Percentiles rank a stretch among this genome's conserved stretches.
phyloP scores from a whole-genome alignment of 768 basidiomycete species.

The Asterophora parasitica region DNA sequence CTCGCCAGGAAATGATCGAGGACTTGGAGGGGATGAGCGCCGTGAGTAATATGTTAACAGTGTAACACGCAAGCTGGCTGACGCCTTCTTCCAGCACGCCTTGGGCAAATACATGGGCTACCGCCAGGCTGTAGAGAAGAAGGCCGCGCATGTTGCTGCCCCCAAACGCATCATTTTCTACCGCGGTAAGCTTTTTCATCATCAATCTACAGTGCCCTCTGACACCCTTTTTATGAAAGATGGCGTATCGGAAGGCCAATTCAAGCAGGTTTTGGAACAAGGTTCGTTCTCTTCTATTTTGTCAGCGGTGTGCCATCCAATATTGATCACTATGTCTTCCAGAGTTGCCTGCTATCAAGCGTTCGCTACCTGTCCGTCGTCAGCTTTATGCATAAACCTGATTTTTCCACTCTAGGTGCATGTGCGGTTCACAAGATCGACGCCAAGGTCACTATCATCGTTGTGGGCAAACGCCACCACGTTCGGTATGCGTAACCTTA shows the following conservation, averaged over 20 bases:
- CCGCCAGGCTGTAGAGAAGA: constrained; percentile 49
- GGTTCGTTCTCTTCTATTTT: constrained; percentile 29
- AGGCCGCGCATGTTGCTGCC: constrained; percentile 30
- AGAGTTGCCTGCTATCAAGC: constrained; percentile 49
- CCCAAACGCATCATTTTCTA: constrained; percentile 76
- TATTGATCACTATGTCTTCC: not conserved
- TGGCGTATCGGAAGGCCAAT: constrained; percentile 53
- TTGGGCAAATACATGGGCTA: constrained; percentile 56
- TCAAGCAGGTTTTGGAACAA: constrained; percentile 46
- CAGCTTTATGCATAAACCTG: constrained; percentile 2
- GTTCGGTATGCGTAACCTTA: constrained; percentile 29
- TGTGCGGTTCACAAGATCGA: constrained; percentile 46
- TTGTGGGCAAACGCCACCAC: constrained; percentile 67
- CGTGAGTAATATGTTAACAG: constrained; percentile 24
- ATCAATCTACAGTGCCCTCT: constrained; percentile 4
- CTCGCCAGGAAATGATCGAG: constrained; percentile 73
- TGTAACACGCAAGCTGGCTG: not conserved
- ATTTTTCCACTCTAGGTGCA: constrained; percentile 37
- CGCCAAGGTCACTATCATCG: constrained; percentile 59
- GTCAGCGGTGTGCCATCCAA: not conserved
- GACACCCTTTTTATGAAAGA: constrained; percentile 31
- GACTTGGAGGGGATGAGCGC: constrained; percentile 63
- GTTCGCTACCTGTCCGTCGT: constrained; percentile 25
- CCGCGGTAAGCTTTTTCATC: constrained; percentile 41
- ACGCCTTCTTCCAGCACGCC: constrained; percentile 35